Evolutionary conservation across 2,329 filamentous ascomycete genomes (phyloP), one percentile per base, ranked within the genome.

Genomic region (Diplodia seriata): DNA sequence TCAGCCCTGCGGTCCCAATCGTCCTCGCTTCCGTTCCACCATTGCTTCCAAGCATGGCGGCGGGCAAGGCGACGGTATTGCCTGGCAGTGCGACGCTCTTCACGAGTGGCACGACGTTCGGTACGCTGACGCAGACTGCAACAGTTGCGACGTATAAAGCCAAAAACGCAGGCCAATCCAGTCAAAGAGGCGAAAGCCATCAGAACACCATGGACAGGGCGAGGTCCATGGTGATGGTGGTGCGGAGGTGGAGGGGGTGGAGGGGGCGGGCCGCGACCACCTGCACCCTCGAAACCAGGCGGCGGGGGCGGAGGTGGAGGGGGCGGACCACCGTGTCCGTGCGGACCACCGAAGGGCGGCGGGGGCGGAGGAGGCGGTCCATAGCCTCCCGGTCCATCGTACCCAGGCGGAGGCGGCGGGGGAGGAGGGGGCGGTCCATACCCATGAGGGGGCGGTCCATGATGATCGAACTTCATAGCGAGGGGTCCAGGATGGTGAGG

Each of bases 31-130:
- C 76, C 73, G 54, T 71, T 75, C 84, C 85, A 86, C 79, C 83
- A 85, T 63, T 82, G 80, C 40, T 80, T 78, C 79, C 84, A 82
- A 50, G 81, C 79, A 56, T 85, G 83, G 36, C 82, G 77, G 26
- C 84, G 81, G 23, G 85, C 85, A 36, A 85, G 85, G 38, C 82
- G 80, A 53, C 81, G 82, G 71, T 88, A 88, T 8, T 83, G 80
- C 14, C 82, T 79, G 12, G 79, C 83, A 33, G 82, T 84, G 36
- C 81, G 78, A 62, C 85, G 81, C 74, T 88, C 85, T 76, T 88
- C 86, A 15, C 81, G 78, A 18, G 86, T 84, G 9, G 84, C 81
- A 31, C 85, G 80, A 68, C 14, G 82, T 83, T 68, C 83, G 81
- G 36, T 80, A 81, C 67, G 67, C 29, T 51, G 59, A 38, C 84